These are phyloP conservation scores for Fallopia convolvulus DNA, from an alignment of 148 eudicot genomes.

Conservation along the genomic window DNA sequence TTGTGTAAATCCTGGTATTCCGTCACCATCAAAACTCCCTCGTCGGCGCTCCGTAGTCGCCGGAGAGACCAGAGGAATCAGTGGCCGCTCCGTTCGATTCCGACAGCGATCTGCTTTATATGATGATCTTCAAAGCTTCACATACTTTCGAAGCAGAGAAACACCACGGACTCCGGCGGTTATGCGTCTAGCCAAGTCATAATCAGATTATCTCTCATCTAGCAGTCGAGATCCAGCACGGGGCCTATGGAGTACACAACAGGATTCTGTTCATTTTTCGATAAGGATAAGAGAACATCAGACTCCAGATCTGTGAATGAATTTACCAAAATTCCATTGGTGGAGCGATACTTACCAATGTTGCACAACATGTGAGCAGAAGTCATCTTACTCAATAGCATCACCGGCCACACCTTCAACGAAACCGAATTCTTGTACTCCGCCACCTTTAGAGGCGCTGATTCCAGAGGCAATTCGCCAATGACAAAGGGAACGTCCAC, in stretches of 20 bases:
- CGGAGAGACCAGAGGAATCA: slow-evolving; percentile 32
- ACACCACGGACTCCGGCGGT: slow-evolving; percentile 27
- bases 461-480: not conserved
- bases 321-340: slow-evolving; percentile 31
- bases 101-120: slow-evolving; percentile 29
- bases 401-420: slow-evolving; percentile 14
- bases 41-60: not conserved
- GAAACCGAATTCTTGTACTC: slow-evolving; percentile 24
- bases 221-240: slow-evolving; percentile 7
- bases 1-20: slow-evolving; percentile 6
- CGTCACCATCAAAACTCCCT: not conserved
- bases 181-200: slow-evolving; percentile 30
- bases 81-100: slow-evolving; percentile 21
- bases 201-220: not conserved
- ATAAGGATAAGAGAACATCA: not conserved
- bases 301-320: slow-evolving; percentile 29
- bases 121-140: slow-evolving; percentile 25
- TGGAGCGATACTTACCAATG: slow-evolving; percentile 10
- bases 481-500: not conserved
- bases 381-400: not conserved
- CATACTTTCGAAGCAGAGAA: slow-evolving; percentile 37
- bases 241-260: slow-evolving; percentile 29
- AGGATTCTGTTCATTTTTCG: not conserved
- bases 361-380: not conserved
- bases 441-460: slow-evolving; percentile 12